A percentile compares a stretch with the other conserved stretches of the same genome.
Evolutionary conservation across 2,329 filamentous ascomycete genomes (phyloP).

Genomic region (Hymenoscyphus infarciens): DNA sequence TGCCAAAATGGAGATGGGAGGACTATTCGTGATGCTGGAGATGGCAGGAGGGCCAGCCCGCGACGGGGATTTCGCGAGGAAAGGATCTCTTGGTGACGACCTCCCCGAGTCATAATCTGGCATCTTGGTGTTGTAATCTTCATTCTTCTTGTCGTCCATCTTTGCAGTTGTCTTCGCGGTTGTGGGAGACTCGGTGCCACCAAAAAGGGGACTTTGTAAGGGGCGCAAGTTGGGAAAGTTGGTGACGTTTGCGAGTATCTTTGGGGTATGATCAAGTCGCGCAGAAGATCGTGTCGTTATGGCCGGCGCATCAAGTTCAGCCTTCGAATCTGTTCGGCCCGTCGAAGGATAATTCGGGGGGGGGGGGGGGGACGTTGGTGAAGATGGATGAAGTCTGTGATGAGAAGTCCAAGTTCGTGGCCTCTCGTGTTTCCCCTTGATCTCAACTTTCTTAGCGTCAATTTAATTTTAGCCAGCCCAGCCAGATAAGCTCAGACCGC

Average conservation of each 20-base stretch:
- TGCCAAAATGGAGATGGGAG: constrained; percentile 73
- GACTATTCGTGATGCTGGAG: constrained; percentile 63
- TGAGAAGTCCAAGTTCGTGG: background rate
- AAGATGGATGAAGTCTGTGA: background rate
- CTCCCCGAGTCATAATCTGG: constrained; percentile 38
- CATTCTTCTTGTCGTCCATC: constrained; percentile 90
- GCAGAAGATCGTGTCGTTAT: background rate
- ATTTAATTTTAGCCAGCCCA: background rate
- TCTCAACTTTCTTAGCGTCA: constrained; percentile 12
- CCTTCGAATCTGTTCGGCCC: background rate
- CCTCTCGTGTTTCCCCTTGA: constrained; percentile 9
- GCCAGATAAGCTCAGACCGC: background rate
- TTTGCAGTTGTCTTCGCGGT: constrained; percentile 43
- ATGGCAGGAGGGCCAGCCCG: constrained; percentile 30
- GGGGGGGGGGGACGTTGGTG: no score
- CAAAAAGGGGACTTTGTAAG: constrained; percentile 8
- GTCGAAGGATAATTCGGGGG: background rate
- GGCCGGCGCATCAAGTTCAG: background rate
- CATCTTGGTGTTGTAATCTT: constrained; percentile 71
- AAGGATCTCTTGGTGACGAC: constrained; percentile 39
- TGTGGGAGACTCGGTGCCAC: constrained; percentile 2
- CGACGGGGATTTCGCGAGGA: constrained; percentile 36
- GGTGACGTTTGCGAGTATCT: background rate
- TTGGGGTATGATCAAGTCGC: background rate
- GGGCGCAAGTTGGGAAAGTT: constrained; percentile 20